Evolutionary conservation across 1,284 basidiomycete genomes (phyloP), one percentile per base, ranked within the genome.

Genomic region (Puccinia coronata): DNA sequence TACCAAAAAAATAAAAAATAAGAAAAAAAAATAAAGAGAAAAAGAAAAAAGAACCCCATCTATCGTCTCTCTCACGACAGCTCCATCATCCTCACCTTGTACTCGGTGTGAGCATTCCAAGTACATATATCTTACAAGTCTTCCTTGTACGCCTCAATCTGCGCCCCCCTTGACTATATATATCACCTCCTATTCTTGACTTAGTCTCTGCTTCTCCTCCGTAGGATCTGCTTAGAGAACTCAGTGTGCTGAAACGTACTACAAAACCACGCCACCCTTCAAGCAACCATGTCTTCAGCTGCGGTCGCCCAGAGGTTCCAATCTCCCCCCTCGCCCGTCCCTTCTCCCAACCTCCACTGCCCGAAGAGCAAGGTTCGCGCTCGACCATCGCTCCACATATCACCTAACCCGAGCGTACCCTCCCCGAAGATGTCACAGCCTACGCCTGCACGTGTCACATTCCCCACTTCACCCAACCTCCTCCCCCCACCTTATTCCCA

Each of bases 401-500:
- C 61, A n/a, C 61, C 61, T 8, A 39, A 14, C 61, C 61, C 34
- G 34, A 65, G 9, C 12, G 6, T 63, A 63, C 20, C 14, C 34
- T 36, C 61, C 61, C 39, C 61, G 34, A 36, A 36, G 61, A 65
- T 65, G 61, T 65, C 61, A 65, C 61, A 65, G 39, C 18, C 61
- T 34, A n/a, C 34, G 43, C 25, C 63, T 28, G 63, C 36, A 31
- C 63, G 43, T 67, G 63, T 67, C 63, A 67, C 63, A 25, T 67
- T 67, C 63, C 63, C 63, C 63, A 28, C 25, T 39, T 67, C 63
- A 41, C 63, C 63, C 36, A 39, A 28, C 20, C 63, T 67, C 18
- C 63, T 43, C 16, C 63, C 63, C 18, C 63, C 63, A 47, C 63
- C 63, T 28, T 67, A 67, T 43, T 67, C 63, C 63, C 63, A 67